A percentile compares a stretch with the other conserved stretches of the same genome.
Conservation (phyloP, 2,329 filamentous ascomycete species). For the Ophiostoma perfectum region DNA sequence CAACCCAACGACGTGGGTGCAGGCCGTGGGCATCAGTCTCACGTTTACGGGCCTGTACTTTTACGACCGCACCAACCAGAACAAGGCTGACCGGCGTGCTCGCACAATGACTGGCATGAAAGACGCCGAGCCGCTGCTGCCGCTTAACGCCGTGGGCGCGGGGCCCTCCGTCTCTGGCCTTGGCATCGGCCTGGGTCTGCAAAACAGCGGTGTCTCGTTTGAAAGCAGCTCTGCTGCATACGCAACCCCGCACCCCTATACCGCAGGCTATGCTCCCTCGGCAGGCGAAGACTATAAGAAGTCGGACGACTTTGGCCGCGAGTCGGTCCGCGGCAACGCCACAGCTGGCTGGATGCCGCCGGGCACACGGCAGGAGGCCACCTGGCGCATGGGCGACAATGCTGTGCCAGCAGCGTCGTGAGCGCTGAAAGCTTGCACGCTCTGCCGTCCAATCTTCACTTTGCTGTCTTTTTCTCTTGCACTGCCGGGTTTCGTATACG, state of each 20-base stretch:
- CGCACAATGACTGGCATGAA: conserved; percentile 54
- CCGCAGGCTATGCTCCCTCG: conserved; percentile 42
- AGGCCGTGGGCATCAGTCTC: conserved; percentile 77
- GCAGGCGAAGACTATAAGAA: conserved; percentile 50
- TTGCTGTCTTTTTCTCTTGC: not conserved
- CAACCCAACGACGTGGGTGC: conserved; percentile 75
- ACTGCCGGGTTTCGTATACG: not conserved
- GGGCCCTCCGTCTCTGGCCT: not conserved
- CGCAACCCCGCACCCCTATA: conserved; percentile 39
- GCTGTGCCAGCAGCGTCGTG: conserved; percentile 24
- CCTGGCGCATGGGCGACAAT: conserved; percentile 54
- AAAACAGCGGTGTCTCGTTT: conserved; percentile 38
- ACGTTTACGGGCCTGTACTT: conserved; percentile 92
- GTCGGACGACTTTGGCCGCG: conserved; percentile 44
- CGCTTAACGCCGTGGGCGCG: conserved; percentile 45
- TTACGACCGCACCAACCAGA: conserved; percentile 88
- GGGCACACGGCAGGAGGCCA: conserved; percentile 80
- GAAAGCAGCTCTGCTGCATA: conserved; percentile 34
- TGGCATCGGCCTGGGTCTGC: conserved; percentile 21
- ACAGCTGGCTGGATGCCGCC: conserved; percentile 63
- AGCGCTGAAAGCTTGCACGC: too few species aligned
- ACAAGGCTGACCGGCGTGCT: conserved; percentile 78
- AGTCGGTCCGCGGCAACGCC: conserved; percentile 42
- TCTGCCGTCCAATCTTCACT: too few species aligned
- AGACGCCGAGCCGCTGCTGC: conserved; percentile 54